Percentiles rank a stretch among this genome's conserved stretches.
These are phyloP conservation scores for Aethionema arabicum DNA, from an alignment of 345 rosid species.

Conservation along the genomic window DNA sequence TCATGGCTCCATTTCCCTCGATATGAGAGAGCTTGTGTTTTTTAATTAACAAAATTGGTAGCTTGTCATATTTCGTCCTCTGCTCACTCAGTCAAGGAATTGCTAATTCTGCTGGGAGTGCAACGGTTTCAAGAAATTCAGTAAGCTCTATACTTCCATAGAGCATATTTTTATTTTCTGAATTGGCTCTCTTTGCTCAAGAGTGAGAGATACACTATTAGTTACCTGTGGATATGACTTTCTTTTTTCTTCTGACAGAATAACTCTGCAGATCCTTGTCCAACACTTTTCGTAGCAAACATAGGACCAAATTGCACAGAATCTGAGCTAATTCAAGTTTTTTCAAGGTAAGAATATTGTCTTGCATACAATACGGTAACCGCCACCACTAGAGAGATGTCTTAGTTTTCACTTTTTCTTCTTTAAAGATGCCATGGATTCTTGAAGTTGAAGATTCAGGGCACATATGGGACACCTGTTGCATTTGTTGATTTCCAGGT, in stretches of 20 bases:
- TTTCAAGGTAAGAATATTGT: constrained; percentile 56
- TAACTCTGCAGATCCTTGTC: constrained; percentile 63
- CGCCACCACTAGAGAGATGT: constrained; percentile 10
- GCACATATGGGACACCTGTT: constrained; percentile 76
- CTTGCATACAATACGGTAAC: background rate
- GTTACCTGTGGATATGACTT: constrained; percentile 6
- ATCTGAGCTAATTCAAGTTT: constrained; percentile 73
- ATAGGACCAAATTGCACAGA: constrained; percentile 82
- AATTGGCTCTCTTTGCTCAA: background rate
- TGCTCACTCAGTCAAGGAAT: constrained; percentile 50
- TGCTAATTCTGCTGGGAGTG: constrained; percentile 45
- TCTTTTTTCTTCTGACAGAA: constrained; percentile 41
- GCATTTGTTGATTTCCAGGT: constrained; percentile 96
- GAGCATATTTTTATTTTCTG: background rate
- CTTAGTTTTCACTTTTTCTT: constrained; percentile 19
- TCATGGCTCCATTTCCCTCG: constrained; percentile 37
- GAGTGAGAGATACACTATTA: background rate
- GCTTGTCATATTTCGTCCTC: constrained; percentile 29
- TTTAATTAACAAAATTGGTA: constrained; percentile 11
- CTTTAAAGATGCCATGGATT: constrained; percentile 69
- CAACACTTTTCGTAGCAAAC: constrained; percentile 83
- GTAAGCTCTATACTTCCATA: constrained; percentile 40
- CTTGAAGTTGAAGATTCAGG: constrained; percentile 80
- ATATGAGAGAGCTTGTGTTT: constrained; percentile 33
- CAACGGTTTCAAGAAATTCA: constrained; percentile 40